Evolutionary conservation across 495 filamentous ascomycete genomes (phyloP).

Genomic region (Cetradonia linearis): DNA sequence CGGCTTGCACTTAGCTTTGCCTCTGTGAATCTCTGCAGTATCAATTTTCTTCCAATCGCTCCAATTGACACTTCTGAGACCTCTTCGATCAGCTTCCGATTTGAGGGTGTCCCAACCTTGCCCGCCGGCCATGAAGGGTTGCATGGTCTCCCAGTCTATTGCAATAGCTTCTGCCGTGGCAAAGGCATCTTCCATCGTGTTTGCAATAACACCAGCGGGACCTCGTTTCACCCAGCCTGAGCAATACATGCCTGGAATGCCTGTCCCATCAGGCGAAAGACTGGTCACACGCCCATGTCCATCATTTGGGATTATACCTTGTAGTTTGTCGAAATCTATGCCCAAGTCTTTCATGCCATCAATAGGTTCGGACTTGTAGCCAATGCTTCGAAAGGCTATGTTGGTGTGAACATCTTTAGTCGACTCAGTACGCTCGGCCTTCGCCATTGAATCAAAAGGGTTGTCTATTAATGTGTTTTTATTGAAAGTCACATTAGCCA

Average conservation of each 20-base stretch:
- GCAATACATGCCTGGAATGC: slow-evolving; percentile 75
- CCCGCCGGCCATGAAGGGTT: slow-evolving; percentile 40
- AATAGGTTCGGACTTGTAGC: slow-evolving; percentile 73
- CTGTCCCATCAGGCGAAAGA: slow-evolving; percentile 26
- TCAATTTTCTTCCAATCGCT: slow-evolving; percentile 81
- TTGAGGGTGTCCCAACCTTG: slow-evolving; percentile 71
- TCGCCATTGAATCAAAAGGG: slow-evolving; percentile 35
- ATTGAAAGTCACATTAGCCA: slow-evolving; percentile 57
- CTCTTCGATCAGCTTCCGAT: slow-evolving; percentile 40
- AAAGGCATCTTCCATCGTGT: slow-evolving; percentile 93
- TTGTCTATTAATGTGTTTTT: slow-evolving; percentile 46
- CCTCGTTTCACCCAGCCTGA: slow-evolving; percentile 95
- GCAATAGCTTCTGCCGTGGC: slow-evolving; percentile 72
- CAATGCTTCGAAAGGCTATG: slow-evolving; percentile 80
- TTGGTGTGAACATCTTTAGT: slow-evolving; percentile 46
- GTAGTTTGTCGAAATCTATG: slow-evolving; percentile 62
- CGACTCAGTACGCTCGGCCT: slow-evolving; percentile 42
- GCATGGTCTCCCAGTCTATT: slow-evolving; percentile 49
- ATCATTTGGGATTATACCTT: slow-evolving; percentile 80
- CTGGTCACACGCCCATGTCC: slow-evolving; percentile 60
- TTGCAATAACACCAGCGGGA: slow-evolving; percentile 90
- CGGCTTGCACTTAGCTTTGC: slow-evolving; percentile 56
- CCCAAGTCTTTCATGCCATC: slow-evolving; percentile 65
- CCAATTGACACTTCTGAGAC: slow-evolving; percentile 61
- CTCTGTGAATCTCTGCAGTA: slow-evolving; percentile 57